Conservation (phyloP, 495 filamentous ascomycete species). For the Penicillium pulvis region DNA sequence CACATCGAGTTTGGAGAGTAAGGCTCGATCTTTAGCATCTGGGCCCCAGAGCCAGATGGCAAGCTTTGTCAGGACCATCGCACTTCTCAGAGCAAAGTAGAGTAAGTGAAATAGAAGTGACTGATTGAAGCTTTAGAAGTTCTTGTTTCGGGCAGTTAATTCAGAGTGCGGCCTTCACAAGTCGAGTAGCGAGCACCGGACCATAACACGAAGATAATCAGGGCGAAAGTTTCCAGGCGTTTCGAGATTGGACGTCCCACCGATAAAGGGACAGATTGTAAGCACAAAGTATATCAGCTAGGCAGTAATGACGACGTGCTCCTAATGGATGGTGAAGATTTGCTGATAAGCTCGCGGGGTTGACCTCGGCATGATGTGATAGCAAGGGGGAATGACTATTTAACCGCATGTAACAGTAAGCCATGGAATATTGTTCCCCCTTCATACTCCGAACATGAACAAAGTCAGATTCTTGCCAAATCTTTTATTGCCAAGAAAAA, state of each 20-base stretch:
- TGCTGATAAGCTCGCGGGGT: conserved; percentile 2
- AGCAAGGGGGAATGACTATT: background rate
- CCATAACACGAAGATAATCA: background rate
- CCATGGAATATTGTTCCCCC: background rate
- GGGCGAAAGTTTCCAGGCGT: background rate
- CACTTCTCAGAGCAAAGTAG: conserved; percentile 9
- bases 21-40: conserved; percentile 29
- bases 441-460: background rate
- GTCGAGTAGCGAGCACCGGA: background rate
- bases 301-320: background rate
- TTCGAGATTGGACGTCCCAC: background rate
- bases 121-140: background rate
- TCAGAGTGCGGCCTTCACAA: background rate
- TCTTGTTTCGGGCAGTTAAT: background rate
- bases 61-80: conserved; percentile 14
- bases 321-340: conserved; percentile 1
- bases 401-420: background rate
- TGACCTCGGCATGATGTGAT: conserved; percentile 6
- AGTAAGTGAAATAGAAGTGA: background rate
- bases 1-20: conserved; percentile 33
- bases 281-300: background rate
- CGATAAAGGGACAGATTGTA: background rate
- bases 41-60: conserved; percentile 34
- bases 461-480: background rate
- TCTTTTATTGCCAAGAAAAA: background rate